Conservation (phyloP, 805 yeast species). For the Ogataea ramenticola region DNA sequence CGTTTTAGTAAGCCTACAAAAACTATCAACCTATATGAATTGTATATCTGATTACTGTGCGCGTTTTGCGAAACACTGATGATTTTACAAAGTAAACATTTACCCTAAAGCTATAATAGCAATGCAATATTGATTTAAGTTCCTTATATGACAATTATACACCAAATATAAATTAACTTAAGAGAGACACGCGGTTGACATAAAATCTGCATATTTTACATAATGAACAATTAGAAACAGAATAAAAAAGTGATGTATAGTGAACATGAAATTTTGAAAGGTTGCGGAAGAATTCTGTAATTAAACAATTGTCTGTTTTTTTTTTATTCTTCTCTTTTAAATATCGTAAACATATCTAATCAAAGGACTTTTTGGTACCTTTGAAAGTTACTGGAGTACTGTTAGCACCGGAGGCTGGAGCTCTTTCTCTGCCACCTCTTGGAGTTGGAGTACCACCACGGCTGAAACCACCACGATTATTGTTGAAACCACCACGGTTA, state of each 20-base stretch:
- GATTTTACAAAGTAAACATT: too few relatives aligned
- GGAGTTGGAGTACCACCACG: slow-evolving; percentile 35
- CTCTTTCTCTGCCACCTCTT: slow-evolving; percentile 37
- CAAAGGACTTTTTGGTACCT: slow-evolving; percentile 76
- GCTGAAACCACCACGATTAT: slow-evolving; percentile 28
- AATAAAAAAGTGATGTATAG: too few relatives aligned
- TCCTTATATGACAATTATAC: neutral
- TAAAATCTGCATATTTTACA: neutral
- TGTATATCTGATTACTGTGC: too few relatives aligned
- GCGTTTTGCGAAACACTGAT: too few relatives aligned
- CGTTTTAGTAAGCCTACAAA: too few relatives aligned
- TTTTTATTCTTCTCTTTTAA: too few relatives aligned
- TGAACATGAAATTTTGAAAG: neutral
- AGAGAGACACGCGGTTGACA: neutral
- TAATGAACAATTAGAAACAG: neutral
- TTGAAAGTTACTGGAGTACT: slow-evolving; percentile 64
- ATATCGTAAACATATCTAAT: neutral
- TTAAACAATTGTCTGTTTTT: too few relatives aligned
- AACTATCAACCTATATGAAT: too few relatives aligned
- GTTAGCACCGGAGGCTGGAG: slow-evolving; percentile 55
- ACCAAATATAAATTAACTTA: neutral
- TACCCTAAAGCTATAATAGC: too few relatives aligned
- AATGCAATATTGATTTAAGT: neutral
- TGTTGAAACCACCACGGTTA: slow-evolving; percentile 14
- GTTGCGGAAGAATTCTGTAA: too few relatives aligned